Evolutionary conservation across 768 basidiomycete species (phyloP).

Genomic region (Amanita brunnescens): DNA sequence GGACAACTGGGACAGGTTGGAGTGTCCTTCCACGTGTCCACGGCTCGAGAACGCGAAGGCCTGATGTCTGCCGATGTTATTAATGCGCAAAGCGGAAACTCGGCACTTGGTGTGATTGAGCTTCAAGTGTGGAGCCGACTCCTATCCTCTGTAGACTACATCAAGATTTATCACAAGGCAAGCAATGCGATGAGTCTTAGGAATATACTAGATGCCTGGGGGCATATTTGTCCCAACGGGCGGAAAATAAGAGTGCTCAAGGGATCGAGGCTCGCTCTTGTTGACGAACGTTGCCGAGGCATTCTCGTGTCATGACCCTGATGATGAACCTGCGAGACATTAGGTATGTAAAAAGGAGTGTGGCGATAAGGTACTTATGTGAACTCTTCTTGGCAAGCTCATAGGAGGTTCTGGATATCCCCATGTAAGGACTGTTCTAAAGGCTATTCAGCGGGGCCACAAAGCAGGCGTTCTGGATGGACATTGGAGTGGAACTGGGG

Average conservation of each 20-base stretch:
- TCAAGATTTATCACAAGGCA: slow-evolving; percentile 55
- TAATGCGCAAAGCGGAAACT: neutral
- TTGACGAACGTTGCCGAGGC: slow-evolving; percentile 40
- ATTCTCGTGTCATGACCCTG: slow-evolving; percentile 28
- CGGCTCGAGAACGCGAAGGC: slow-evolving; percentile 2
- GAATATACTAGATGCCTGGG: slow-evolving; percentile 43
- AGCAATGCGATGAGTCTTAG: slow-evolving; percentile 38
- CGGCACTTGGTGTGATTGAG: neutral
- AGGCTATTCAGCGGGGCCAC: no score
- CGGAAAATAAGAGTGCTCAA: slow-evolving; percentile 36
- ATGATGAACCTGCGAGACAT: neutral
- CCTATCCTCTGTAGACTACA: slow-evolving; percentile 33
- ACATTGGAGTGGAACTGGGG: no score
- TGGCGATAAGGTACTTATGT: neutral
- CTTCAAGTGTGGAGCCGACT: slow-evolving; percentile 10
- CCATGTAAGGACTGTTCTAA: no score
- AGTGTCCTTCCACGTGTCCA: slow-evolving; percentile 36
- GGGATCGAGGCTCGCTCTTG: slow-evolving; percentile 37
- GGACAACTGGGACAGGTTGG: slow-evolving; percentile 37
- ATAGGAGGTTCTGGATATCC: no score
- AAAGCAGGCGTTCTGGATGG: neutral
- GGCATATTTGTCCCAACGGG: slow-evolving; percentile 15
- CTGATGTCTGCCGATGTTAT: slow-evolving; percentile 1
- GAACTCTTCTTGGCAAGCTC: no score
- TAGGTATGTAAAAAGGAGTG: neutral